Conservation (phyloP, 179 eudicot species). For the Pouteria campechiana region DNA sequence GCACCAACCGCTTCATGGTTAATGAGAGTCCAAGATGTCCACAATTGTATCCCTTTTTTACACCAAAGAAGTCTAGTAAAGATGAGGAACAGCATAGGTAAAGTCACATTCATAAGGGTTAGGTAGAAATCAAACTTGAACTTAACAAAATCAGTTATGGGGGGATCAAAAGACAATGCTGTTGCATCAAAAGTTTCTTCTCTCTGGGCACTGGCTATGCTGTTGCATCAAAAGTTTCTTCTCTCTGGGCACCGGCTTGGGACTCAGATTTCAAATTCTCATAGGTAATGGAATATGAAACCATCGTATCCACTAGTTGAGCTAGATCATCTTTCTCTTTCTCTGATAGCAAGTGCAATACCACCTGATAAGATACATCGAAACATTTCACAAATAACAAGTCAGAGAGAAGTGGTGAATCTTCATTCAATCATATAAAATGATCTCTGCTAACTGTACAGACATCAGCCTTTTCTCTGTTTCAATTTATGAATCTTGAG, state of each 20-base stretch:
- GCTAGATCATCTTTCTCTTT: slow-evolving; percentile 54
- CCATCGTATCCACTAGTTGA: slow-evolving; percentile 72
- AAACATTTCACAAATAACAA: background rate
- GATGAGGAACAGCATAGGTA: background rate
- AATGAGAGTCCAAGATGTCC: slow-evolving; percentile 52
- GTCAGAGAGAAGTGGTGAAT: too few species aligned
- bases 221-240: too few species aligned
- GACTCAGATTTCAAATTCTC: slow-evolving; percentile 48
- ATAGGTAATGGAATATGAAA: slow-evolving; percentile 62
- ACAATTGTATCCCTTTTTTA: slow-evolving; percentile 50
- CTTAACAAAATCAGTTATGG: slow-evolving; percentile 40
- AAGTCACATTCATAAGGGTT: background rate
- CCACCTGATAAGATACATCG: slow-evolving; percentile 47
- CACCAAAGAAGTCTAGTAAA: slow-evolving; percentile 4
- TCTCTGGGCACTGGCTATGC: too few species aligned
- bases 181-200: slow-evolving; percentile 33
- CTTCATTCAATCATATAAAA: too few species aligned
- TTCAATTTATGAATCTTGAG: too few species aligned
- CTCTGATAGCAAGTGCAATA: slow-evolving; percentile 71
- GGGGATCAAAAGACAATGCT: slow-evolving; percentile 69
- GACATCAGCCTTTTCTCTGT: too few species aligned
- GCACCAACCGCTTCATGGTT: slow-evolving; percentile 75
- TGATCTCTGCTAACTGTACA: too few species aligned
- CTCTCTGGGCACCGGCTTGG: slow-evolving; percentile 15
- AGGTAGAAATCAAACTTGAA: slow-evolving; percentile 47